Evolutionary conservation across 2,329 filamentous ascomycete species (phyloP), one percentile per base, ranked within the genome.

Genomic region (Fusarium lateritium): DNA sequence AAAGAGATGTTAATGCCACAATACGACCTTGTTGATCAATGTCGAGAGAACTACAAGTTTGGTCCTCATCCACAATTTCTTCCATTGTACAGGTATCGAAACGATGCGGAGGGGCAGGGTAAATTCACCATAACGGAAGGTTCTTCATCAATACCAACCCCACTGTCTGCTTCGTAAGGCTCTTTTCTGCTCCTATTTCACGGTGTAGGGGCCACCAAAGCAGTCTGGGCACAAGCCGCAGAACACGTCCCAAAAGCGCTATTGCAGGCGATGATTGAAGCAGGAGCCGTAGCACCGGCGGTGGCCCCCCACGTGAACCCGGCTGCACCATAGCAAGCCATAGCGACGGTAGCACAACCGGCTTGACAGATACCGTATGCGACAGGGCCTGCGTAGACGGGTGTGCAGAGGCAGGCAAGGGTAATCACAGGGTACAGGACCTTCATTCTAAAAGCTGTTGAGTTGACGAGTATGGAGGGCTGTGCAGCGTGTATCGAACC

Each of bases 301-400:
- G 58, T 61, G 13, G 58, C 58, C 31, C 58, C 54, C 58, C 44
- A 61, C 2, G 55, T 60, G 8, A 14, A 42, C 1, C 54, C 58
- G 7, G 38, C 58, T 19, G 54, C 55, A 10, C 17, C 33, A 3
- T 61, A 61, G 21, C 44, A 61, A 33, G 44, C 55, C 44, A 60
- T 60, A 3, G 24, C 44, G 10, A 61, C 26, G 6, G 31, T 7
- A 4, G 54, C 33, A 11, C 39, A 61, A 7, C 58, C 58, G 5
- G 22, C 31, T 19, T 61, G 55, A 7, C 44, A 61, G 10, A 50
- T 17, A 6, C 44, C 44, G 14, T 60, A 60, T 0, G 54, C 38
- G 21, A 60, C 17, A 6, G 58, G 45, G 0, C 58, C 58, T 2
- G 56, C 39, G 2, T 21, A 22, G 2, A 13, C 14, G 3, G 17